Evolutionary conservation across 2,329 filamentous ascomycete genomes (phyloP), one percentile per base, ranked within the genome.

Genomic region (Fusarium luffae): DNA sequence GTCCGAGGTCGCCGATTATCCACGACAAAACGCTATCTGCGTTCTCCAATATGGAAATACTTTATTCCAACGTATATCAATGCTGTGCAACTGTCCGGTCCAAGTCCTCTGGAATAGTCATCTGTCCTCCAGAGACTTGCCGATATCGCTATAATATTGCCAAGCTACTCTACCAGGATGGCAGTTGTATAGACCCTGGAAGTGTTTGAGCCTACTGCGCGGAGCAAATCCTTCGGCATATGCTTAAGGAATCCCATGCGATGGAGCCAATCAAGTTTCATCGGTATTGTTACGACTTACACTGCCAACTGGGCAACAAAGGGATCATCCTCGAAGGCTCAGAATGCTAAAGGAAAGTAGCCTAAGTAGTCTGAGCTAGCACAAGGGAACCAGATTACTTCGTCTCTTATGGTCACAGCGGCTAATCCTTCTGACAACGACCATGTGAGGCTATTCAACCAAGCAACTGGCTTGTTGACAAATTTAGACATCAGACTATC

Each of bases 1-100:
- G 1, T 88, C 92, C 70, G 83, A 92, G 66, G 83, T 92, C 11
- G 86, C 89, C 66, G 43, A 30, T 66, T 32, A 52, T 56, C 9
- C 54, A 72, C 8, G 28, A 66, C 23, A 37, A 66, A 70, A 67
- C 37, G 41, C 55, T 30, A 40, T 74, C 54, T 68, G 66, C 18
- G 49, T 70, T 16, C 5, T 37, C 14, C 41, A 25, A 16, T 4
- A 12, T 11, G 19, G 21, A 16, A 43, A 43, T 11, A n/a, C 41
- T 25, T 23, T 25, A 43, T 43, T 43, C 3, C 21, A 11, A 43
- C 41, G 13, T n/a, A 28, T 47, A 18, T 13, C 16, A n/a, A 28
- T 8, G 2, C 2, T 2, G 34, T 13, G 5, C 28, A 28, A 28
- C 11, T 28, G 28, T 13, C 11, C 1, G 2, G 11, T 28, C 11